phyloP scores from a whole-genome alignment of 208 protist genomes.

The Leishmania turanica region DNA sequence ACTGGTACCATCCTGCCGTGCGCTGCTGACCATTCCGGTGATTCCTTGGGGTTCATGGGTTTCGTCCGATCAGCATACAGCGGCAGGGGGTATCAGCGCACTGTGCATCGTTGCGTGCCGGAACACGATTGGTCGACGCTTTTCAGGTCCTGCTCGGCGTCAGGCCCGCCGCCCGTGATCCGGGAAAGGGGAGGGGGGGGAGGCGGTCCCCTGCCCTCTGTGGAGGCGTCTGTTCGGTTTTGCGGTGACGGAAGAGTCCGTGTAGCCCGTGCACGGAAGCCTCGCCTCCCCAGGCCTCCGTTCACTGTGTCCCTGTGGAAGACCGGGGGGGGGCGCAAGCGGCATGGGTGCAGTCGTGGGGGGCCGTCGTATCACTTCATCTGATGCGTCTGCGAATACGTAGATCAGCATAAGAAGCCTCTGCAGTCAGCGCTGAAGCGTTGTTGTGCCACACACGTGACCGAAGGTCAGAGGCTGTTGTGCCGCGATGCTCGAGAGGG shows the following conservation, averaged over 20 bases:
- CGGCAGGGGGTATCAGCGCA: not conserved
- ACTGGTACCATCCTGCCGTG: not conserved
- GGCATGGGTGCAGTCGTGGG: not conserved
- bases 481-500: not conserved
- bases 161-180: too few species aligned
- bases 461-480: not conserved
- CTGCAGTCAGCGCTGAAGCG: not conserved
- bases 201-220: fast-evolving
- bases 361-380: not conserved
- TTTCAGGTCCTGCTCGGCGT: not conserved
- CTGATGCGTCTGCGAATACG: not conserved
- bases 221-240: too few species aligned
- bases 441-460: not conserved
- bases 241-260: too few species aligned
- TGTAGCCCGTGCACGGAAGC: too few species aligned
- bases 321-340: not conserved
- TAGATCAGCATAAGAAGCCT: not conserved
- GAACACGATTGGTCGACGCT: not conserved
- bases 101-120: not conserved
- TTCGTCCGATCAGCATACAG: not conserved
- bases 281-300: too few species aligned
- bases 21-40: not conserved
- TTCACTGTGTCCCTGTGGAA: not conserved
- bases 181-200: too few species aligned
- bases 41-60: not conserved